Percentiles rank a stretch among this genome's conserved stretches.
These are phyloP conservation scores for Borovskyia barvae DNA, from an alignment of 208 protist species.

Conservation along the genomic window DNA sequence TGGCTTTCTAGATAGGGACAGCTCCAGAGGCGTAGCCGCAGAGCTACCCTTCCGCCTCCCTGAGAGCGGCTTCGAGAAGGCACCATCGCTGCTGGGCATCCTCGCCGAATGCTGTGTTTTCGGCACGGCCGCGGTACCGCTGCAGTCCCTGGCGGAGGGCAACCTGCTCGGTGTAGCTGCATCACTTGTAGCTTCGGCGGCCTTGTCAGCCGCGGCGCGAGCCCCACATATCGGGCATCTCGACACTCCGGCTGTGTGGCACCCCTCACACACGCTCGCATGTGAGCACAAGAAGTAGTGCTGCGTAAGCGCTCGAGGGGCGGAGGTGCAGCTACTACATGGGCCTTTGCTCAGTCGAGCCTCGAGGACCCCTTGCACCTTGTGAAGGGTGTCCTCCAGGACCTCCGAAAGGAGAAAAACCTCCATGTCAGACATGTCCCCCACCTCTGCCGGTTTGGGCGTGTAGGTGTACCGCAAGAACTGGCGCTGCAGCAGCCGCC, in stretches of 20 bases:
- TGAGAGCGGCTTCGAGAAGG: too few species aligned
- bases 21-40: too few species aligned
- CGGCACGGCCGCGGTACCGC: too few species aligned
- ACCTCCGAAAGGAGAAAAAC: conserved; percentile 53
- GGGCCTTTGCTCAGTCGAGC: conserved; percentile 40
- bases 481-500: conserved; percentile 38
- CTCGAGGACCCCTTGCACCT: conserved; percentile 37
- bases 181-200: too few species aligned
- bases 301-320: background rate
- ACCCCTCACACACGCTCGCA: conserved; percentile 30
- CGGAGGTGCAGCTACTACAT: conserved; percentile 34
- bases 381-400: conserved; percentile 22
- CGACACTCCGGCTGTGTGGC: conserved; percentile 20
- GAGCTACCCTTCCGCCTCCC: too few species aligned
- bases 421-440: conserved; percentile 72
- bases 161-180: too few species aligned
- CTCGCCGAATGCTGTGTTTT: too few species aligned
- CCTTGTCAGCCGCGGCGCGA: too few species aligned
- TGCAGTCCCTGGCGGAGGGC: too few species aligned
- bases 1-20: too few species aligned
- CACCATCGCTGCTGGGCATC: too few species aligned
- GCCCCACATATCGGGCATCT: conserved; percentile 65
- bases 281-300: conserved; percentile 41
- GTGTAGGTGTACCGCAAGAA: conserved; percentile 53
- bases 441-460: conserved; percentile 62